These are phyloP conservation scores for Pholiota adiposa DNA, from an alignment of 1,284 basidiomycete species.

Conservation along the genomic window DNA sequence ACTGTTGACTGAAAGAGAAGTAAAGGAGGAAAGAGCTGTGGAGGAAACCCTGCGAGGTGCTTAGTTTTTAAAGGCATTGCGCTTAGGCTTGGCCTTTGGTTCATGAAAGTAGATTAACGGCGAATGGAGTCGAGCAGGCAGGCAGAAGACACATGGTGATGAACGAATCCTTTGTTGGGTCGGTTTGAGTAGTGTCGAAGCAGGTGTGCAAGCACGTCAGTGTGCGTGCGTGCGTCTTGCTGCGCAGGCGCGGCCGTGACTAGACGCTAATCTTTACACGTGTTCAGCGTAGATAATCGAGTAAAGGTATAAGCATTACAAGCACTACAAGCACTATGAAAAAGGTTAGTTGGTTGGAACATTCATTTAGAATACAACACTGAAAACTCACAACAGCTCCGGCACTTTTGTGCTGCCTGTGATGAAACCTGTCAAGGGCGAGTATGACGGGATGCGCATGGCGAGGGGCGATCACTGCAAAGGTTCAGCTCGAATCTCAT, in stretches of 20 bases:
- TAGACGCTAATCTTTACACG: constrained; percentile 18
- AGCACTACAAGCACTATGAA: neutral
- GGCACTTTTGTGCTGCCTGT: constrained; percentile 22
- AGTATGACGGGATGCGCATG: neutral
- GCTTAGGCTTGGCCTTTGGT: constrained; percentile 1
- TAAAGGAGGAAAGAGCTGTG: constrained; percentile 14
- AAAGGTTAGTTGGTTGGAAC: constrained; percentile 1
- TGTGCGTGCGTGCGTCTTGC: constrained; percentile 2
- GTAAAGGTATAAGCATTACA: constrained; percentile 13
- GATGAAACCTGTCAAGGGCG: constrained; percentile 21
- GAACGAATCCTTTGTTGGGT: constrained; percentile 12
- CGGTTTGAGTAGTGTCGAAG: constrained; percentile 19
- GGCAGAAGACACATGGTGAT: constrained; percentile 27
- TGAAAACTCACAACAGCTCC: constrained; percentile 9
- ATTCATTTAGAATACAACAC: constrained; percentile 6
- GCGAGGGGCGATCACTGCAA: constrained; percentile 8
- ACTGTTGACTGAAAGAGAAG: constrained; percentile 17
- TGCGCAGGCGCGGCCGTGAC: constrained; percentile 7
- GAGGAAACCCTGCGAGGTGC: constrained; percentile 12
- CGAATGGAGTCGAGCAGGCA: constrained; percentile 19
- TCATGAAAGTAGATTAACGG: constrained; percentile 11
- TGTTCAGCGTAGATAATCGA: constrained; percentile 20
- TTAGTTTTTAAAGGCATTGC: constrained; percentile 21
- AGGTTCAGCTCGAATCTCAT: constrained; percentile 8
- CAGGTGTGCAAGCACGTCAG: constrained; percentile 19